Base-by-base conservation (phyloP, 148 eudicot species). In the Fallopia convolvulus region DNA sequence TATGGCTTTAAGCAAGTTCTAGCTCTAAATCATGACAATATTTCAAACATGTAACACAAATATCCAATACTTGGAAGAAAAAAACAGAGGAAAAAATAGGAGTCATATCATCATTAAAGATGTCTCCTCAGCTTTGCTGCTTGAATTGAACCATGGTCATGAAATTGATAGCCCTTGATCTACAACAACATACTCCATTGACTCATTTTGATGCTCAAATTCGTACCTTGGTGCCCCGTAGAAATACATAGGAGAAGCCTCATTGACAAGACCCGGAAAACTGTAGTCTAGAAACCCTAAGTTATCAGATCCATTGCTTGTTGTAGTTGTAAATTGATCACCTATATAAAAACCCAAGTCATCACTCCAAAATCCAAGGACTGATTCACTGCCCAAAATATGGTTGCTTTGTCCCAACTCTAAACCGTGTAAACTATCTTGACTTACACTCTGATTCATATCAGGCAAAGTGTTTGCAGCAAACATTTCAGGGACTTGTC, bases 141-240 rank as follows among this genome's bases (percentile, higher is more conserved):
- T 3, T 70, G 3, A 4, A 10, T 7, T 0, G 44, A 68, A 70
- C 47, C 47, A 39, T 18, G 75, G 36, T 89, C 84, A 90, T 74
- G 85, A 81, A 74, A 95, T 90, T 72, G 82, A 86, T 40, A 93
- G 80, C 81, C 92, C 88, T 88, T 90, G 92, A 80, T 89, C 93
- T 47, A 88, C 85, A 17, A 87, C 87, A 74, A 89, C 90, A 83
- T 84, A 90, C 75, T 90, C 96, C 76, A 79, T 79, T 32, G 80
- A 78, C 74, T 91, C 97, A 72, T 77, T 80, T 5, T 79, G 85
- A 78, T 79, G 86, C 80, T 92, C 97, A 11, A 72, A 82, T 82
- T 90, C 97, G 46, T 87, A 85, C 80, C 81, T 90, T 63, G 84
- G 85, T 21, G 81, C 41, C 61, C 87, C 88, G 26, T 70, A 80